phyloP scores from a whole-genome alignment of 2,329 filamentous ascomycete species.

The Aciculosporium take region DNA sequence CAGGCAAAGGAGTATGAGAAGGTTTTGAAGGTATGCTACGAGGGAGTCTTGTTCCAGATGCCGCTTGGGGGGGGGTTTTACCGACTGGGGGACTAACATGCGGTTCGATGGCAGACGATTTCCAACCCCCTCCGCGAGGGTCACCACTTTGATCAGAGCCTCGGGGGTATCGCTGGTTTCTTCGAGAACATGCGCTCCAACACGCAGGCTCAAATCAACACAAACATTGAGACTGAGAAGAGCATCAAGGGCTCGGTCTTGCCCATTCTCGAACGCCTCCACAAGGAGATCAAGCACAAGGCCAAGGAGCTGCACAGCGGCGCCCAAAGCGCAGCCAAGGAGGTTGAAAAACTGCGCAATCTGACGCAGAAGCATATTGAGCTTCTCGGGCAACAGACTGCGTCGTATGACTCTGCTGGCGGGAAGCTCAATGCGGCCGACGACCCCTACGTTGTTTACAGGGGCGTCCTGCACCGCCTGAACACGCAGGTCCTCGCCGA shows the following conservation, averaged over 20 bases:
- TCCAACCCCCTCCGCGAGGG: slow-evolving; percentile 75
- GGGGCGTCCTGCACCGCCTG: slow-evolving; percentile 69
- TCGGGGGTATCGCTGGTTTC: slow-evolving; percentile 77
- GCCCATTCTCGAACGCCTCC: slow-evolving; percentile 77
- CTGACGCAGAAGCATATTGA: slow-evolving; percentile 92
- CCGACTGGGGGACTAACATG: background rate
- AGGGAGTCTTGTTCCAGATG: too few species aligned
- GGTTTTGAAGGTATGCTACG: slow-evolving; percentile 66
- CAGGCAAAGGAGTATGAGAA: slow-evolving; percentile 94
- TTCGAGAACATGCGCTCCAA: slow-evolving; percentile 92
- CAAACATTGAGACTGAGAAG: slow-evolving; percentile 83
- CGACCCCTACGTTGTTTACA: slow-evolving; percentile 78
- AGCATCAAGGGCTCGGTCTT: slow-evolving; percentile 74
- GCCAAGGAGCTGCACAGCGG: slow-evolving; percentile 75
- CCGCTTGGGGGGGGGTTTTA: too few species aligned
- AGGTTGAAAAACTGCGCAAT: slow-evolving; percentile 78
- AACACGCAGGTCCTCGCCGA: slow-evolving; percentile 87
- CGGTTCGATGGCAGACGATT: slow-evolving; percentile 49
- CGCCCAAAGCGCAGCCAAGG: slow-evolving; percentile 71
- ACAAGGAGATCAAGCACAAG: slow-evolving; percentile 95
- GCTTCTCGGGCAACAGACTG: slow-evolving; percentile 74
- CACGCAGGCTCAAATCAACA: slow-evolving; percentile 79
- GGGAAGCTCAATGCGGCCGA: slow-evolving; percentile 56
- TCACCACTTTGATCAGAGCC: slow-evolving; percentile 79
- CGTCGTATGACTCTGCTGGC: slow-evolving; percentile 61